Percentiles rank a stretch among this genome's conserved stretches.
These are phyloP conservation scores for Globisporangium radiosum DNA, from an alignment of 352 stramenopile genomes.

Conservation along the genomic window DNA sequence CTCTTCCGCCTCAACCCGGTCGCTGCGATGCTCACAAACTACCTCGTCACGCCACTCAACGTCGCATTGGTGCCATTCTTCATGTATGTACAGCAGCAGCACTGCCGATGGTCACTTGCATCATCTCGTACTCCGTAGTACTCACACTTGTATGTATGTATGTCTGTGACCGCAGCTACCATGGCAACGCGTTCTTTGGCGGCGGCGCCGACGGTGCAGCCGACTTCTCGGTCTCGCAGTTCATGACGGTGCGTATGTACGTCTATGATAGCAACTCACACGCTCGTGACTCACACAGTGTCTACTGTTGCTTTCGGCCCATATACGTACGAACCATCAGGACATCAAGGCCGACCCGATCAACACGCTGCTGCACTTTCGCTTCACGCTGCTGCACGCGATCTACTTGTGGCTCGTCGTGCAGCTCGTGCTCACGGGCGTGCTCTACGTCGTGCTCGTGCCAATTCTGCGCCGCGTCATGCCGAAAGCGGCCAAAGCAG, in stretches of 20 bases:
- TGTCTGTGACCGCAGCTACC: conserved; percentile 28
- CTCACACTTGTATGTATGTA: neutral
- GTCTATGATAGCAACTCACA: neutral
- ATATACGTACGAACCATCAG: conserved; percentile 9
- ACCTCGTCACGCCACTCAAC: conserved; percentile 73
- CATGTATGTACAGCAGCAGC: conserved; percentile 36
- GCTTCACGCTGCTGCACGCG: conserved; percentile 71
- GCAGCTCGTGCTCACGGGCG: conserved; percentile 51
- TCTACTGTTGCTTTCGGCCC: neutral
- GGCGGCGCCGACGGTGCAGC: conserved; percentile 27
- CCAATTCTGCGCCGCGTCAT: conserved; percentile 61
- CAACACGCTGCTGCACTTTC: conserved; percentile 68
- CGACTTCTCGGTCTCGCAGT: conserved; percentile 61
- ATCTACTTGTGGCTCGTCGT: conserved; percentile 77
- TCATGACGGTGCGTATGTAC: conserved; percentile 35
- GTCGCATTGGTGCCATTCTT: conserved; percentile 70
- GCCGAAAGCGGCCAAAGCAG: conserved; percentile 28
- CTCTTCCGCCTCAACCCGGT: conserved; percentile 76
- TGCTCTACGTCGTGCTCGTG: conserved; percentile 59
- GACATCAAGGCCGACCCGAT: conserved; percentile 69
- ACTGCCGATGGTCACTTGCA: too few relatives aligned
- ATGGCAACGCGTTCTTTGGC: conserved; percentile 44
- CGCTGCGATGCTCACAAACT: conserved; percentile 80
- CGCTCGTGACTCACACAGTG: neutral
- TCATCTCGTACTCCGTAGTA: neutral